Conservation (phyloP, 2,329 filamentous ascomycete species). For the Grosmannia huntii region DNA sequence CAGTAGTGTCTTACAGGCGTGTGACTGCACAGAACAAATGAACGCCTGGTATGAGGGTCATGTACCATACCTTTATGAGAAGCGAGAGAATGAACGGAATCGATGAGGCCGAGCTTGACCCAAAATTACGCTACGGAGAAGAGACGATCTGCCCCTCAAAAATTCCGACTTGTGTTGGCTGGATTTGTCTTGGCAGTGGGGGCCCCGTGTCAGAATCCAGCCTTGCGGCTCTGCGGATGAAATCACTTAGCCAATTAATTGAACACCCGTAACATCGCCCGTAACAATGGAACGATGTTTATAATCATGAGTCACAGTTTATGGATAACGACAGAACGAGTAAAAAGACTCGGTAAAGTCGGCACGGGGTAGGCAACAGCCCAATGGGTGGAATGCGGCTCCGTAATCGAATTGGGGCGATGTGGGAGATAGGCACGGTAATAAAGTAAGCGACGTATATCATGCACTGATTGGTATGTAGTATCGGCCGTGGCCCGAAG, state of each 20-base stretch:
- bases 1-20: no score
- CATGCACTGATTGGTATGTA: no score
- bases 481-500: no score
- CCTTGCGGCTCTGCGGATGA: constrained; percentile 1
- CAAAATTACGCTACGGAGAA: neutral
- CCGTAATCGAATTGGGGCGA: neutral
- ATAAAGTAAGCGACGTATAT: no score
- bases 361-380: neutral
- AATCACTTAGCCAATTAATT: neutral
- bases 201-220: neutral
- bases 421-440: no score
- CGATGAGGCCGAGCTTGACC: no score
- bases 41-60: no score
- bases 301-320: neutral
- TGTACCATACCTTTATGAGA: no score
- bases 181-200: neutral
- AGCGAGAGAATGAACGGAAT: no score
- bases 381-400: neutral
- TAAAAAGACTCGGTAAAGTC: neutral
- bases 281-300: neutral
- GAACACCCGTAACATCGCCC: neutral
- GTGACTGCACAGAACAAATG: no score
- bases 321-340: neutral
- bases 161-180: neutral
- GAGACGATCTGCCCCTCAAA: neutral